phyloP scores from a whole-genome alignment of 2,329 filamentous ascomycete genomes.

The Cladophialophora bantiana region DNA sequence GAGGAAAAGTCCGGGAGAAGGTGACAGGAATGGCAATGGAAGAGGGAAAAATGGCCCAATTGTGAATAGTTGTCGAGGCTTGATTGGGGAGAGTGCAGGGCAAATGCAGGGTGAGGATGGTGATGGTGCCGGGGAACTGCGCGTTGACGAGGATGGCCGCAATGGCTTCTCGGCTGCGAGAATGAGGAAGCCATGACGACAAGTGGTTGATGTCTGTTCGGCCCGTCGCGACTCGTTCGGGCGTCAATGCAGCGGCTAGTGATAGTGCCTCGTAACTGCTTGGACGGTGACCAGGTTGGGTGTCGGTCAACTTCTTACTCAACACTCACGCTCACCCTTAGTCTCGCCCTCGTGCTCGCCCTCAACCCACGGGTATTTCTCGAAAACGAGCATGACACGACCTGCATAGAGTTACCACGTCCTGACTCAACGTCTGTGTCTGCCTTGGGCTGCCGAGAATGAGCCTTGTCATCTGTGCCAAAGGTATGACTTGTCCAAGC shows the following conservation, averaged over 20 bases:
- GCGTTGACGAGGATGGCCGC: not conserved
- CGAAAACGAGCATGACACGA: not conserved
- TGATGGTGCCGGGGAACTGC: conserved; percentile 11
- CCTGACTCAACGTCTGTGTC: not conserved
- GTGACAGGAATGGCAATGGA: not conserved
- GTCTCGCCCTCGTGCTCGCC: not conserved
- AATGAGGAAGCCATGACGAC: not conserved
- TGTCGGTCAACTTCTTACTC: not conserved
- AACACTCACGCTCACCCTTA: not conserved
- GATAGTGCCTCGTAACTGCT: not conserved
- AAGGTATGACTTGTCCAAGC: not conserved
- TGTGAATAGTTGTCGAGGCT: conserved; percentile 5
- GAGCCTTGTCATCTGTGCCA: not conserved
- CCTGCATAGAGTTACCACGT: not conserved
- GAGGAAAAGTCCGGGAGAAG: conserved; percentile 18
- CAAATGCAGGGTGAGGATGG: not conserved
- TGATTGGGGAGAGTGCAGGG: conserved; percentile 19
- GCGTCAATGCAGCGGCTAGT: conserved; percentile 30
- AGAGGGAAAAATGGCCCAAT: not conserved
- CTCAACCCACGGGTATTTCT: not conserved
- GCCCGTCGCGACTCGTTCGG: conserved; percentile 26
- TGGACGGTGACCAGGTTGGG: not conserved
- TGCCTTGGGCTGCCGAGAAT: not conserved
- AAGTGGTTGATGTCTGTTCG: conserved; percentile 18
- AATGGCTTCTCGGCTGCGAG: not conserved